Conservation (phyloP, 2,329 filamentous ascomycete genomes). For the Seiridium cupressi region DNA sequence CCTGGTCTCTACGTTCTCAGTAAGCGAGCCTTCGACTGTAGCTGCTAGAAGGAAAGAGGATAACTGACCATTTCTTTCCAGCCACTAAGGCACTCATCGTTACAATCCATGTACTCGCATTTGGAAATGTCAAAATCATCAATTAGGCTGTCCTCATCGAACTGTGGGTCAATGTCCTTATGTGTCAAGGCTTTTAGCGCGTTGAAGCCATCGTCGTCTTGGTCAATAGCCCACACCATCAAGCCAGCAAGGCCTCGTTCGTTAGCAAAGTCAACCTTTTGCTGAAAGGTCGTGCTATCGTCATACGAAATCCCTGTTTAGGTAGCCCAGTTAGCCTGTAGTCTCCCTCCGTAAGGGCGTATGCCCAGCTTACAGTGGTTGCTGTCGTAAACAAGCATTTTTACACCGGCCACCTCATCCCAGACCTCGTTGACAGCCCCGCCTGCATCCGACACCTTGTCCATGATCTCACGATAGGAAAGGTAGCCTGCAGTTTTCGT, state of each 20-base stretch:
- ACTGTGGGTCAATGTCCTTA: not conserved
- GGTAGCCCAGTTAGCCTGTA: not conserved
- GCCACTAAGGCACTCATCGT: not conserved
- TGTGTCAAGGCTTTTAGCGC: slow-evolving; percentile 11
- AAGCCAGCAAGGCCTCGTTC: slow-evolving; percentile 25
- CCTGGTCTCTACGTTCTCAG: not conserved
- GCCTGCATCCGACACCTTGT: slow-evolving; percentile 19
- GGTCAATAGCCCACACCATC: slow-evolving; percentile 32
- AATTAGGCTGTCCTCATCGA: not conserved
- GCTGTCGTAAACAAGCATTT: slow-evolving; percentile 30
- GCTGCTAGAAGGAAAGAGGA: no score
- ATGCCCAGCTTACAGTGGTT: slow-evolving; percentile 27
- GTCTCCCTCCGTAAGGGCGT: no score
- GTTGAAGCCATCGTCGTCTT: slow-evolving; percentile 19
- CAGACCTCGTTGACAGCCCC: slow-evolving; percentile 18
- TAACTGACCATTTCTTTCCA: not conserved
- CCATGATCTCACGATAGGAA: slow-evolving; percentile 20
- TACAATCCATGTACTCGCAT: not conserved
- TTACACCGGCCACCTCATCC: slow-evolving; percentile 26
- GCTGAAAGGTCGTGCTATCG: slow-evolving; percentile 31
- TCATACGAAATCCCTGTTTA: slow-evolving; percentile 35
- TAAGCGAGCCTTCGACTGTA: no score
- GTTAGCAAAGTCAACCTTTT: slow-evolving; percentile 31
- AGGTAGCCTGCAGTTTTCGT: slow-evolving; percentile 22
- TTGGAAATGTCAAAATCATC: not conserved